phyloP scores from a whole-genome alignment of 2,329 filamentous ascomycete species.

The Sclerotinia sclerotiorum region DNA sequence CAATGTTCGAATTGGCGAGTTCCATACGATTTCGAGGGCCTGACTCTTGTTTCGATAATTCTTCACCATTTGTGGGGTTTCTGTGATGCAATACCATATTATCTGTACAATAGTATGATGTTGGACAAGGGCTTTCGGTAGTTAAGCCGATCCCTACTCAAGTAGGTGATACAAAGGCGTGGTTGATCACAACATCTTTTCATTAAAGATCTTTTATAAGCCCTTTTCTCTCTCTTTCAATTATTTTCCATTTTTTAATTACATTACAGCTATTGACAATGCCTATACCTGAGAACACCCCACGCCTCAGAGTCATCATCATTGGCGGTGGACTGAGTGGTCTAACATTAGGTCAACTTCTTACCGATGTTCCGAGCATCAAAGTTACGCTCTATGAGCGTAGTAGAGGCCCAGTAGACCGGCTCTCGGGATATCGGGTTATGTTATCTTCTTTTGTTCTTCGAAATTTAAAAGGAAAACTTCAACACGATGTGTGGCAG shows the following conservation, averaged over 20 bases:
- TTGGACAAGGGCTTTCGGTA: background rate
- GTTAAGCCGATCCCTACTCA: background rate
- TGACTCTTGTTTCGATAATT: background rate
- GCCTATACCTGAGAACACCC: background rate
- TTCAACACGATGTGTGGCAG: constrained; percentile 31
- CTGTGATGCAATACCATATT: background rate
- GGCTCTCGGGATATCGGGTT: constrained; percentile 35
- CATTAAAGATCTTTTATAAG: background rate
- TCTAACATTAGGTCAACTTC: constrained; percentile 35
- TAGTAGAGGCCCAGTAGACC: constrained; percentile 26
- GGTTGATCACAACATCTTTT: background rate
- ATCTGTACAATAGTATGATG: background rate
- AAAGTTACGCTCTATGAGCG: constrained; percentile 35
- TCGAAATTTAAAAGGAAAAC: constrained; percentile 31
- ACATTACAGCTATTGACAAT: background rate
- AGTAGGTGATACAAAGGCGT: background rate
- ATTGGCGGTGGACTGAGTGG: constrained; percentile 37
- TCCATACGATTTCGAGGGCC: background rate
- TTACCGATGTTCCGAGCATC: constrained; percentile 29
- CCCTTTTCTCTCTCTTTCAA: background rate
- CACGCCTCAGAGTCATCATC: constrained; percentile 30
- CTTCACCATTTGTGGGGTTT: background rate
- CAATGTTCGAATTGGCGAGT: background rate
- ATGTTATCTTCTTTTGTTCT: constrained; percentile 37
- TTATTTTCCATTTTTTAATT: background rate